phyloP scores from a whole-genome alignment of 1,139 yeast genomes.

The Petasospora rhodanensis region DNA sequence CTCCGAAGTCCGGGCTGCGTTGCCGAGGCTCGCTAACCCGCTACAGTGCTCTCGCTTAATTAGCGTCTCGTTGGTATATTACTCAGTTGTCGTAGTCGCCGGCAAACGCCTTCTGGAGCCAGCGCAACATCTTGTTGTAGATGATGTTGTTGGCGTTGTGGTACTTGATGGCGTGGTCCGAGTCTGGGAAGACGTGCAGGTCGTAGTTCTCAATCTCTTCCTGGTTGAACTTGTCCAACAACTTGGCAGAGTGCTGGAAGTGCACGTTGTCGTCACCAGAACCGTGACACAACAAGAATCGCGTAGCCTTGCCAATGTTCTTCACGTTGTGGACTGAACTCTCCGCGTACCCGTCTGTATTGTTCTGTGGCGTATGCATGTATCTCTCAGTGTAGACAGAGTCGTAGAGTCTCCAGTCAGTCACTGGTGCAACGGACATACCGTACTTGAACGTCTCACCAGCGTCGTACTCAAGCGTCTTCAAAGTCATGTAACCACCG shows the following conservation, averaged over 20 bases:
- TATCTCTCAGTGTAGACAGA: constrained; percentile 76
- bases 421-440: constrained; percentile 77
- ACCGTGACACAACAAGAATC: constrained; percentile 73
- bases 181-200: constrained; percentile 72
- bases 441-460: constrained; percentile 64
- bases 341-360: constrained; percentile 49
- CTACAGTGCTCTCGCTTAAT: no score
- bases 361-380: constrained; percentile 65
- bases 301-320: constrained; percentile 40
- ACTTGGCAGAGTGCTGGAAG: constrained; percentile 63
- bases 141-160: constrained; percentile 68
- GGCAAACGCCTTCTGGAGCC: constrained; percentile 53
- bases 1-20: no score
- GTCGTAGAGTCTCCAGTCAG: constrained; percentile 72
- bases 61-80: no score
- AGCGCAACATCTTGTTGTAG: constrained; percentile 56
- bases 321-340: constrained; percentile 50
- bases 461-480: constrained; percentile 63
- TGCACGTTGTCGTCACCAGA: constrained; percentile 84
- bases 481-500: constrained; percentile 74
- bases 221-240: constrained; percentile 58
- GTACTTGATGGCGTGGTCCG: constrained; percentile 66
- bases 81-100: constrained; percentile 34
- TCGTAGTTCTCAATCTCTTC: constrained; percentile 64
- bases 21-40: no score